These are phyloP conservation scores for Mallotus japonicus DNA, from an alignment of 441 rosid genomes.

Conservation along the genomic window DNA sequence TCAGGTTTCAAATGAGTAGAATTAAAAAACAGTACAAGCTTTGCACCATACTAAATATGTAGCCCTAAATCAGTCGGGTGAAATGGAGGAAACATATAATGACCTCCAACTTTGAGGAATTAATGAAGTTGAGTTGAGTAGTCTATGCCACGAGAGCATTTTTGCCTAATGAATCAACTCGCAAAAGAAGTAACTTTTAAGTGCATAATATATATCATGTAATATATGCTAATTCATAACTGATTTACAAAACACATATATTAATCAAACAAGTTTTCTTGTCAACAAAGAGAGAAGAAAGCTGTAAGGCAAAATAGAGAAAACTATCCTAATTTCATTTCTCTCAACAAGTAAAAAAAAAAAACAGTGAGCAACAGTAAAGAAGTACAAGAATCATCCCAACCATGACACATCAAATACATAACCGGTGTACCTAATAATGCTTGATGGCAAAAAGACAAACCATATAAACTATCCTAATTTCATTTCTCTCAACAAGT, in stretches of 20 bases:
- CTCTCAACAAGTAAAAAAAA: conserved; percentile 4
- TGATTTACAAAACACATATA: neutral
- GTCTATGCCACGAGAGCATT: neutral
- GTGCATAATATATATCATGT: neutral
- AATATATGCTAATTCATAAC: neutral
- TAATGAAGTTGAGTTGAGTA: neutral
- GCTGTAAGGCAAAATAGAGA: neutral
- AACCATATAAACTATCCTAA: neutral
- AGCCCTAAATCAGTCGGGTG: neutral
- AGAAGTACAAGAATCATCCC: neutral
- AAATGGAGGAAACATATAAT: neutral
- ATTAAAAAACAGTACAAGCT: neutral
- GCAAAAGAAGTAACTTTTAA: neutral
- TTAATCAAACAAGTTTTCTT: neutral
- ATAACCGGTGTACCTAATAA: neutral
- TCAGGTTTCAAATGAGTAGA: neutral
- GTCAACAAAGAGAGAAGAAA: neutral
- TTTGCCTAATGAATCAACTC: neutral
- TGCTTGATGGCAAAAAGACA: neutral
- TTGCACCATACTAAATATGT: neutral
- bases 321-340: neutral
- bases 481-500: conserved; percentile 2
- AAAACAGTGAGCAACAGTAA: neutral
- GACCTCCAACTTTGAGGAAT: neutral
- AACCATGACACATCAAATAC: neutral